phyloP scores from a whole-genome alignment of 805 yeast species.

The Vanderwaltozyma polyspora region DNA sequence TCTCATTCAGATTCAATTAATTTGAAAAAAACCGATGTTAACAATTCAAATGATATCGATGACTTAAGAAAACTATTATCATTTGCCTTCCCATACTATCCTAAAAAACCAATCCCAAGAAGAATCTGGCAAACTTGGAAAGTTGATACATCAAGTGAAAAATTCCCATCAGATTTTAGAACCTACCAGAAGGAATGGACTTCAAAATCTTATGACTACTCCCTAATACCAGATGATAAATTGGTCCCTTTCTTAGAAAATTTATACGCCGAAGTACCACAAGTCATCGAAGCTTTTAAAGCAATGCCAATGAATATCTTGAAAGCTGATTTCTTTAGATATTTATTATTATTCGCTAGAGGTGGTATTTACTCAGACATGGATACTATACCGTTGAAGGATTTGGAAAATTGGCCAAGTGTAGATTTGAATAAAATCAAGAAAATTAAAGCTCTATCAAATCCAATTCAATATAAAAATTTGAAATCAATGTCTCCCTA shows the following conservation, averaged over 20 bases:
- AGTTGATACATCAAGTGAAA: constrained; percentile 42
- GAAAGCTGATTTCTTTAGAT: constrained; percentile 89
- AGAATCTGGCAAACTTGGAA: constrained; percentile 96
- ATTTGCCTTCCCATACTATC: constrained; percentile 66
- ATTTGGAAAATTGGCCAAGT: constrained; percentile 68
- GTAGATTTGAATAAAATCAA: constrained; percentile 21
- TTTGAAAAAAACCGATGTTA: constrained; percentile 7
- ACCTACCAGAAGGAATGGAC: constrained; percentile 52
- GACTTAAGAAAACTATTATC: constrained; percentile 40
- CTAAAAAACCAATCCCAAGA: constrained; percentile 53
- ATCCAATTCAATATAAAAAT: constrained; percentile 12
- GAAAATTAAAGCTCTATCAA: constrained; percentile 6
- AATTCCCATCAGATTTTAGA: constrained; percentile 44
- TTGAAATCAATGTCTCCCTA: neutral
- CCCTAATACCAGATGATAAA: constrained; percentile 58
- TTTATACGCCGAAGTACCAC: constrained; percentile 62
- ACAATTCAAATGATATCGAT: constrained; percentile 1
- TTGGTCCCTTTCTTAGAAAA: constrained; percentile 45
- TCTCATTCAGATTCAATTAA: constrained; percentile 13
- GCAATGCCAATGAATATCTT: constrained; percentile 70
- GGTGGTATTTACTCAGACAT: constrained; percentile 93
- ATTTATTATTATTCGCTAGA: constrained; percentile 72
- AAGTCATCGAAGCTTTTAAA: constrained; percentile 62
- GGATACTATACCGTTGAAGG: constrained; percentile 70
- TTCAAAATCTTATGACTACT: constrained; percentile 41